Conservation (phyloP, 177 flowering plant species). For the Tripterygium wilfordii region DNA sequence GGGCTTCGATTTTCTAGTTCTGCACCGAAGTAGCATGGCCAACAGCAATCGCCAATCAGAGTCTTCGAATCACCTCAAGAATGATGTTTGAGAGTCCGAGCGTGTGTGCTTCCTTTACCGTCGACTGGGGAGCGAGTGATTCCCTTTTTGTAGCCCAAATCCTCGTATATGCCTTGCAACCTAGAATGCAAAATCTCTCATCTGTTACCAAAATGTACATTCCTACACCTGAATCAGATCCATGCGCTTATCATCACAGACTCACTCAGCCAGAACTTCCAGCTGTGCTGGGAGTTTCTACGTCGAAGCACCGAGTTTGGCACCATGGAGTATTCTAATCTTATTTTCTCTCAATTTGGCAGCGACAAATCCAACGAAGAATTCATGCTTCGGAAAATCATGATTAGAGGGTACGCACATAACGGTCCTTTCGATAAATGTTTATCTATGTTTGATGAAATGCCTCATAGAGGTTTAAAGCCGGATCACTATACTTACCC, state of each 20-base stretch:
- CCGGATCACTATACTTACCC: slow-evolving; percentile 44
- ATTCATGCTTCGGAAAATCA: slow-evolving; percentile 34
- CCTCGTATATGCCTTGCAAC: slow-evolving; percentile 19
- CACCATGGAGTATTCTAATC: slow-evolving; percentile 30
- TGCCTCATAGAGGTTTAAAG: slow-evolving; percentile 34
- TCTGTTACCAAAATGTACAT: slow-evolving; percentile 27
- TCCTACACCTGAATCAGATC: slow-evolving; percentile 39
- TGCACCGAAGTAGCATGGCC: no score
- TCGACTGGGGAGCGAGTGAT: no score
- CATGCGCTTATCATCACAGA: slow-evolving; percentile 32
- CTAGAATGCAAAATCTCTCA: slow-evolving; percentile 13
- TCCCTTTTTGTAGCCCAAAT: no score
- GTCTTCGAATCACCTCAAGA: no score
- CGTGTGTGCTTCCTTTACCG: no score
- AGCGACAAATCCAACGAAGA: slow-evolving; percentile 11
- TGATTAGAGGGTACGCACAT: slow-evolving; percentile 44
- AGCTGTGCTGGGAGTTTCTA: slow-evolving; percentile 27
- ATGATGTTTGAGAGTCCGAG: no score
- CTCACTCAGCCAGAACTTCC: slow-evolving; percentile 15
- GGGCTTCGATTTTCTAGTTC: no score
- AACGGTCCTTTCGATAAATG: slow-evolving; percentile 33
- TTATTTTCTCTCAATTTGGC: slow-evolving; percentile 26
- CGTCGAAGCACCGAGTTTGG: slow-evolving; percentile 46
- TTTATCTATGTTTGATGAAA: slow-evolving; percentile 30
- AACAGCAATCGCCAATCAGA: no score